Evolutionary conservation across 2,329 filamentous ascomycete species (phyloP).

Genomic region (Alternaria infectoria): DNA sequence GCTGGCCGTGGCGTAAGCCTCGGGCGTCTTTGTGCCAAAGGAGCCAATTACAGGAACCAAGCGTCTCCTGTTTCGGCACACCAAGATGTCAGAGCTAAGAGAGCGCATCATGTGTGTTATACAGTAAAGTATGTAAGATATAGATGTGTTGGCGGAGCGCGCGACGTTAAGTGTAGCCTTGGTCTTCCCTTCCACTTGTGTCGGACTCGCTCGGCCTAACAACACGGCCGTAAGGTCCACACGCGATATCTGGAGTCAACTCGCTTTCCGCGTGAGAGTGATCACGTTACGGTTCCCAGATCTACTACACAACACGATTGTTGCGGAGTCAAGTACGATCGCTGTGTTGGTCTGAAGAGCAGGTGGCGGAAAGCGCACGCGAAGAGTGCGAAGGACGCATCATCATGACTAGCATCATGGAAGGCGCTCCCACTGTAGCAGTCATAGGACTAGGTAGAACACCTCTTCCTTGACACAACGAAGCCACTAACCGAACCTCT

Average conservation of each 20-base stretch:
- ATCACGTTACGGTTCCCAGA: neutral
- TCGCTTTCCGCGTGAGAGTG: neutral
- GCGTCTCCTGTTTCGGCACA: neutral
- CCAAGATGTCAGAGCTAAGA: neutral
- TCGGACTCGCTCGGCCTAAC: neutral
- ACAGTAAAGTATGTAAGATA: neutral
- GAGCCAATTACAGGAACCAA: neutral
- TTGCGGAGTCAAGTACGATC: neutral
- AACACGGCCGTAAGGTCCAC: neutral
- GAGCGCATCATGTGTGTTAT: neutral
- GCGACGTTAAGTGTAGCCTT: neutral
- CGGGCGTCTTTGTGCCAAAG: neutral
- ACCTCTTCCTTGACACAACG: neutral
- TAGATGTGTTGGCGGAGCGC: neutral
- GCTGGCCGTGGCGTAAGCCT: constrained; percentile 3
- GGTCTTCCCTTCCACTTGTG: neutral
- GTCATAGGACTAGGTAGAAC: constrained; percentile 19
- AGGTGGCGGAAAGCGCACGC: neutral
- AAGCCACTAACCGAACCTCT: neutral
- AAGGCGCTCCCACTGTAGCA: constrained; percentile 3
- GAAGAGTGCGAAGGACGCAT: neutral
- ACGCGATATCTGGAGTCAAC: neutral
- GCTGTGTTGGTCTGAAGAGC: neutral
- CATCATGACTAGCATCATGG: neutral
- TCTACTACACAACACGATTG: neutral